Evolutionary conservation across 2,329 filamentous ascomycete species (phyloP).

Genomic region (Onygena corvina): DNA sequence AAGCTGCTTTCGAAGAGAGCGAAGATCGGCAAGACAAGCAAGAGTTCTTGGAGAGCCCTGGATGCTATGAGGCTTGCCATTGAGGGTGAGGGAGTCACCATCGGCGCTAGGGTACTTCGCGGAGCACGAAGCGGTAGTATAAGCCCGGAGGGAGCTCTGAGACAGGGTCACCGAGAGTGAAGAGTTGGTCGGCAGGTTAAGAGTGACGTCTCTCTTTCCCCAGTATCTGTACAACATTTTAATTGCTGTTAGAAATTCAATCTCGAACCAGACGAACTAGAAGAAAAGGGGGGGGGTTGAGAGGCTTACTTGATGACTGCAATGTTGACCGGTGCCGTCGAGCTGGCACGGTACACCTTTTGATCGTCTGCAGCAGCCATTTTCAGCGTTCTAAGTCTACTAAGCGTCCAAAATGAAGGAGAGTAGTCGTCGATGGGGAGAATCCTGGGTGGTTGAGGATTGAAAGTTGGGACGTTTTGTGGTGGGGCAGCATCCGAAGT

Average conservation of each 20-base stretch:
- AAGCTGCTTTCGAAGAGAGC: conserved; percentile 60
- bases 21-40: conserved; percentile 81
- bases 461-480: conserved; percentile 1
- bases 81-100: conserved; percentile 64
- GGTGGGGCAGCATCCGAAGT: no score
- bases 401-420: neutral
- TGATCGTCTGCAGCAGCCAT: conserved; percentile 18
- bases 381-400: neutral
- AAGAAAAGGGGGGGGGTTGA: conserved; percentile 17
- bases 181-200: conserved; percentile 96
- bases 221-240: conserved; percentile 53
- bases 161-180: conserved; percentile 94
- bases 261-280: conserved; percentile 3
- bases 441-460: neutral
- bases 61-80: conserved; percentile 70
- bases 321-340: conserved; percentile 95
- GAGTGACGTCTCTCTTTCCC: conserved; percentile 87
- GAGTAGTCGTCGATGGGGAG: neutral
- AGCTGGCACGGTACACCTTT: conserved; percentile 75
- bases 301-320: conserved; percentile 87
- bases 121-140: conserved; percentile 90
- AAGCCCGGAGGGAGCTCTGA: conserved; percentile 82
- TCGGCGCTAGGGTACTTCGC: conserved; percentile 49
- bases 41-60: conserved; percentile 73
- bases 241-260: conserved; percentile 2